These are phyloP conservation scores for Blastobotrys persicus DNA, from an alignment of 1,139 yeast genomes.

Conservation along the genomic window DNA sequence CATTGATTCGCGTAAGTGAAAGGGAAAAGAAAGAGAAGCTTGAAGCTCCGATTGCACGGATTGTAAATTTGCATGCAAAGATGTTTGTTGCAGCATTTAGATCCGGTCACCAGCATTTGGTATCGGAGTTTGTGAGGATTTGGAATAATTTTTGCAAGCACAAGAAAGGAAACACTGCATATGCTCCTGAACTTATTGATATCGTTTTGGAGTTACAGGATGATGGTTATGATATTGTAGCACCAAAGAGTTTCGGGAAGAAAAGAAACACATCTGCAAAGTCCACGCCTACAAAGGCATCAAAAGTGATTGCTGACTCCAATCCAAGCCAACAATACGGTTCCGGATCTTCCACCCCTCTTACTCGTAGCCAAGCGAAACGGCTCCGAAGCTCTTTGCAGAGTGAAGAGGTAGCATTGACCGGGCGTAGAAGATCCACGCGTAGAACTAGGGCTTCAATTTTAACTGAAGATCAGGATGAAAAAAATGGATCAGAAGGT, in stretches of 20 bases:
- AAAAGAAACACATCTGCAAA: neutral
- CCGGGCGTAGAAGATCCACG: no score
- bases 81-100: neutral
- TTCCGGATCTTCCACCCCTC: neutral
- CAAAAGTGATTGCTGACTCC: neutral
- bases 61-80: slow-evolving; percentile 1
- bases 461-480: no score
- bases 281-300: neutral
- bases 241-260: neutral
- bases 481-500: no score
- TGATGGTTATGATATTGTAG: neutral
- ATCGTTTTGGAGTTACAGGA: neutral
- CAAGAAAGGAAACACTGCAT: slow-evolving; percentile 3
- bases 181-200: neutral
- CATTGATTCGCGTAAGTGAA: neutral
- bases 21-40: neutral
- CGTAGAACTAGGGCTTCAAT: no score
- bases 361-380: neutral
- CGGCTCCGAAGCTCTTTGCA: neutral
- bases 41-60: slow-evolving; percentile 1
- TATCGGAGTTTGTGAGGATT: neutral
- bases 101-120: neutral
- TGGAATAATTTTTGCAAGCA: slow-evolving; percentile 7
- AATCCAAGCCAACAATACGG: no score
- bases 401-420: neutral